Conservation (phyloP, 768 basidiomycete genomes). For the Suillus brevipes region DNA sequence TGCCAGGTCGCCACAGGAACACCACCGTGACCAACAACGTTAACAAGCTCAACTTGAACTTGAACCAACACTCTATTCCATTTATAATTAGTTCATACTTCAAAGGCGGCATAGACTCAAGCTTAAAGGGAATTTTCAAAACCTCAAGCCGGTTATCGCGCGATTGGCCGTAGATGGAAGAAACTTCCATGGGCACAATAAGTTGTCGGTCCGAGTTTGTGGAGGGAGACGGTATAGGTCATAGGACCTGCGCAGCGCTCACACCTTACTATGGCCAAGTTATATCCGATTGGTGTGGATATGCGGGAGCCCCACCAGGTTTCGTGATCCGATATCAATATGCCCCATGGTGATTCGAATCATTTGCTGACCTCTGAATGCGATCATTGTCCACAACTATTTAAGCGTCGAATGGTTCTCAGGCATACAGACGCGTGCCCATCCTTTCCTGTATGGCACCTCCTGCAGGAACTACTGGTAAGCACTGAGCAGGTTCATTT, state of each 20-base stretch:
- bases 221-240: constrained; percentile 3
- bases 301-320: not conserved
- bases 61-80: not conserved
- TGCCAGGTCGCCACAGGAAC: not conserved
- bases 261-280: not conserved
- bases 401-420: constrained; percentile 8
- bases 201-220: not conserved
- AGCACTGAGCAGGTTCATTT: constrained; percentile 6
- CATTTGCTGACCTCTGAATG: not conserved
- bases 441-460: constrained; percentile 34
- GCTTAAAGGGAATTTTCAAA: not conserved
- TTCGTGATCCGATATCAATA: not conserved
- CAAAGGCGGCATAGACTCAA: not conserved
- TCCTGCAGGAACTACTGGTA: constrained; percentile 44
- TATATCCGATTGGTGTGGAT: constrained; percentile 6
- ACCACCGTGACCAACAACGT: not conserved
- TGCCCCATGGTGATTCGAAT: not conserved
- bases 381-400: not conserved
- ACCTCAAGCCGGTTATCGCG: not conserved
- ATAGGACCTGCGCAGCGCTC: constrained; percentile 9
- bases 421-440: not conserved
- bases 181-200: not conserved
- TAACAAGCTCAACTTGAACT: not conserved
- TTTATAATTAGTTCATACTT: not conserved
- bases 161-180: not conserved